Evolutionary conservation across 371 early-diverging fungal genomes (phyloP), one percentile per base, ranked within the genome.

Genomic region (Mortierella sp.): DNA sequence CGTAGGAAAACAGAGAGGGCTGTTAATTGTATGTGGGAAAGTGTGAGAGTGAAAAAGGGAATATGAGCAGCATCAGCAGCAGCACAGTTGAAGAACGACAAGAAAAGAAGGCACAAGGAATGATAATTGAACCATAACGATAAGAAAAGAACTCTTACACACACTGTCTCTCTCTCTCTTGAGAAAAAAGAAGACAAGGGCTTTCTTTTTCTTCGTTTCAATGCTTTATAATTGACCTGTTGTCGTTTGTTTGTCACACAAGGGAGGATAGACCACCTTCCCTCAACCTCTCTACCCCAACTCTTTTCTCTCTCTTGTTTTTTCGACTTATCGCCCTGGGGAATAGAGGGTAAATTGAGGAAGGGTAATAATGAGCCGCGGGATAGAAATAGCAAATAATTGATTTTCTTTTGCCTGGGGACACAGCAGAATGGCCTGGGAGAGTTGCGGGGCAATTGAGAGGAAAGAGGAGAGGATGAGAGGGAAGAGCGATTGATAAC

Each of bases 191-290:
- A 8, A 26, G 58, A 28, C 26, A 58, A 58, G 48, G 48, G 9
- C 48, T 14, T 48, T 48, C 48, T 48, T 13, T 8, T 63, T 28
- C n/a, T n/a, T n/a, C n/a, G n/a, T n/a, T n/a, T n/a, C n/a, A n/a
- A n/a, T n/a, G n/a, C 26, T 26, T n/a, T 7, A 11, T 24, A 63
- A 6, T 31, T 63, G 63, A 19, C 63, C 63, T 63, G 63, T 31
- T 63, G 34, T 63, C 63, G 19, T 63, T 68, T 68, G 68, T 68
- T 68, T 68, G 68, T 68, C 68, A 42, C 42, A 68, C 68, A 68
- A 68, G 16, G 14, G 42, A 24, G 68, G 42, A 24, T 21, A 68
- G 68, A 68, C 42, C 68, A 42, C 38, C 8, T 63, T 63, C 38
- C 9, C 55, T 13, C 48, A 48, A 48, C 48, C 48, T 63, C 38